Conservation (phyloP, 306 rosid genomes). For the Elaeagnus macrophylla region DNA sequence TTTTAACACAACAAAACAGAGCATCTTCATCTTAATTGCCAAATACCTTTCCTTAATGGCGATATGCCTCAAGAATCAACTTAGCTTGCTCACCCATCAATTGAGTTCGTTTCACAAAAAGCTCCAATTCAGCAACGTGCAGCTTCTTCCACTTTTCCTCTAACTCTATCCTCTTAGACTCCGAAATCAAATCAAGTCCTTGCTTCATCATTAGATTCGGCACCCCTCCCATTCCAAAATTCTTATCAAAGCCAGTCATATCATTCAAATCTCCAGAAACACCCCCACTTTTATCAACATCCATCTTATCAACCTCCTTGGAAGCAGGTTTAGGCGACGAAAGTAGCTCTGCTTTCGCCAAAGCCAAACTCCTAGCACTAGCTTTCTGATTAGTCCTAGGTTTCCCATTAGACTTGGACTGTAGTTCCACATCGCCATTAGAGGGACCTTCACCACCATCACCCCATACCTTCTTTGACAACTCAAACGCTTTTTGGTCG, state of each 20-base stretch:
- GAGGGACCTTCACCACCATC: background rate
- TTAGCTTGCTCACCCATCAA: constrained; percentile 6
- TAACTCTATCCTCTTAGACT: constrained; percentile 34
- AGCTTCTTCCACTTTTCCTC: constrained; percentile 43
- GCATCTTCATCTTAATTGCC: no score
- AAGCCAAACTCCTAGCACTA: constrained; percentile 10
- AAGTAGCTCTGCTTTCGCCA: constrained; percentile 9
- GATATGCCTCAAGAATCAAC: constrained; percentile 33
- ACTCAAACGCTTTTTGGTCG: constrained; percentile 31
- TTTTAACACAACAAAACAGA: no score
- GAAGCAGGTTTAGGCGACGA: constrained; percentile 1
- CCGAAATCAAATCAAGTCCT: constrained; percentile 32
- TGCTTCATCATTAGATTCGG: constrained; percentile 23
- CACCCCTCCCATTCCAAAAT: constrained; percentile 14
- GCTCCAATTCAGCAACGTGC: constrained; percentile 39
- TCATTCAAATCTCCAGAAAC: constrained; percentile 13
- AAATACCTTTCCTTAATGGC: constrained; percentile 10
- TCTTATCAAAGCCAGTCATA: constrained; percentile 18
- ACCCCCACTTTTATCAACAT: constrained; percentile 1
- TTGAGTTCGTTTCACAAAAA: constrained; percentile 11
- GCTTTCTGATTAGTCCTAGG: constrained; percentile 26
- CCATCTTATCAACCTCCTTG: constrained; percentile 17
- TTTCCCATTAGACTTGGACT: constrained; percentile 27
- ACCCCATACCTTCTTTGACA: constrained; percentile 55
- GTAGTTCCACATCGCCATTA: constrained; percentile 11